Evolutionary conservation across 306 rosid genomes (phyloP).

Genomic region (Cucurbita pepo): DNA sequence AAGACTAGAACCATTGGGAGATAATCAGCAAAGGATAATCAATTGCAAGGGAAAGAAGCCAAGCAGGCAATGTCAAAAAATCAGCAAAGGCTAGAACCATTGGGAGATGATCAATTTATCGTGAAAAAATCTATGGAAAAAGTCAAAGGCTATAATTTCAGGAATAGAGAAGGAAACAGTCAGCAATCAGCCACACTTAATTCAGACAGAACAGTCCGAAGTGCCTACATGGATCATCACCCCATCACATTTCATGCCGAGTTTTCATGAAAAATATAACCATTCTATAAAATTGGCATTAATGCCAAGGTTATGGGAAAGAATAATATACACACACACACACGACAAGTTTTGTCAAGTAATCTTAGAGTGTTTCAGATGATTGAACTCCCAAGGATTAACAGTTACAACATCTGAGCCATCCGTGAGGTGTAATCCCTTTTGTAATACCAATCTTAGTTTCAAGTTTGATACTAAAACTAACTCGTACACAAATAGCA

Average conservation of each 20-base stretch:
- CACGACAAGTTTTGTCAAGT: neutral
- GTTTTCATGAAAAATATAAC: neutral
- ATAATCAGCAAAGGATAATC: neutral
- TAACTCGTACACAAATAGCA: neutral
- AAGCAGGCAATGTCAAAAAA: neutral
- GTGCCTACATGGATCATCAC: constrained; percentile 41
- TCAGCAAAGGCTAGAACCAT: neutral
- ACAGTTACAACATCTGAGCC: neutral
- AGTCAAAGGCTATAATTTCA: too few relatives aligned
- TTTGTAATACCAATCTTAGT: neutral
- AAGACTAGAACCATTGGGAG: neutral
- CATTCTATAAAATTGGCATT: neutral
- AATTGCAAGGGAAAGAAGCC: neutral
- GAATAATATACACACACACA: too few relatives aligned
- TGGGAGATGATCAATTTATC: neutral
- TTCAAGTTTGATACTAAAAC: neutral
- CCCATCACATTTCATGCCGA: constrained; percentile 14
- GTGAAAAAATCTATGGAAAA: neutral
- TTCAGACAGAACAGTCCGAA: constrained; percentile 15
- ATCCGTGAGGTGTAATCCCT: neutral
- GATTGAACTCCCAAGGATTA: neutral
- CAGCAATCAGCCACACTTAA: constrained; percentile 19
- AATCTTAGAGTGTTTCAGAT: neutral
- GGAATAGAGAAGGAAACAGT: neutral
- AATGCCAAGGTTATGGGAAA: neutral